Base-by-base conservation (phyloP, 225 moss, liverwort and hornwort species). In the Sphagnum tenellum region DNA sequence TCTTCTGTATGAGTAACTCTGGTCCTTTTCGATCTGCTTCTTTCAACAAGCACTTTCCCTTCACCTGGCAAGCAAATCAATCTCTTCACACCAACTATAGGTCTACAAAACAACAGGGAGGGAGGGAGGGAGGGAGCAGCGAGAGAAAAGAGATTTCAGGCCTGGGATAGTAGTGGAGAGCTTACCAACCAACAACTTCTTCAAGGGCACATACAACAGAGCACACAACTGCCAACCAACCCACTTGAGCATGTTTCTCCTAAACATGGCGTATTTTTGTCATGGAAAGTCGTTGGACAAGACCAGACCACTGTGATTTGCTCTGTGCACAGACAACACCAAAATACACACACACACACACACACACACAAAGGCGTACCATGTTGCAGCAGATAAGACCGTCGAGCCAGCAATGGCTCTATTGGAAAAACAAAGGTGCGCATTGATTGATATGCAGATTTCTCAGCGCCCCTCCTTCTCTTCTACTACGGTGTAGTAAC, bases 21-120 rank as follows among this genome's bases (percentile, higher is more conserved):
- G 44, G 58, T 3, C 58, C 44, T 44, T 58, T 58, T 58, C 44
- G 58, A 58, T 58, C 58, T 58, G 29, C 58, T 58, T 58, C 58
- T 14, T 13, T 58, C 12, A 58, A 7, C 12, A 58, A 13, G 44
- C 58, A 58, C 58, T 58, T 58, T 58, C 58, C 58, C 58, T 58
- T 58, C 29, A 44, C 58, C 58, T 58, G 58, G 9, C 14, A 12
- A 58, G 29, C 29, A 29, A 29, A 29, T 29, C 29, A 29, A 29
- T 29, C 29, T 29, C 29, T 29, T 29, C 29, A 29, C 29, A 13
- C 8, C 12, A 4, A 7, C 12, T 7, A 58, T 3, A 44, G 12
- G 12, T 12, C 58, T 8, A 4, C 29, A 7, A 12, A 58, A 58
- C 44, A 58, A 58, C 11, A 58, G 12, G 14, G 7, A 6, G 58